A percentile compares a stretch with the other conserved stretches of the same genome.
Evolutionary conservation across 441 rosid genomes (phyloP).

Genomic region (Euphorbia corollata): DNA sequence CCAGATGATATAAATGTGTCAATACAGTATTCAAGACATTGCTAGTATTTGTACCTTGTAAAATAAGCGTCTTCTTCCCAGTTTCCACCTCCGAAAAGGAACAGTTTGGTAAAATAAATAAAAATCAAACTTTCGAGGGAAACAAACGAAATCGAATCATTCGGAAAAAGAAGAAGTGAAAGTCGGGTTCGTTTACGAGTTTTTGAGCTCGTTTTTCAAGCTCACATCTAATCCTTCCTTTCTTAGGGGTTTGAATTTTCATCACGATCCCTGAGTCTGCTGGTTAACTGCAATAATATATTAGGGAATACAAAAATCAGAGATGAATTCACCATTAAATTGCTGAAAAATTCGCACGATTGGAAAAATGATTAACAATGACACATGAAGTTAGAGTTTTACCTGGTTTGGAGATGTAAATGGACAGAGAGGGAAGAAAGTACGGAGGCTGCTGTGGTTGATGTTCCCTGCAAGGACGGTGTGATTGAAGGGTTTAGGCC

Average conservation of each 20-base stretch:
- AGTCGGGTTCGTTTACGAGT: conserved; percentile 53
- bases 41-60: conserved; percentile 82
- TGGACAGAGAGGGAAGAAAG: too few relatives aligned
- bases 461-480: too few relatives aligned
- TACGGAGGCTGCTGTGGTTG: too few relatives aligned
- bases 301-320: too few relatives aligned
- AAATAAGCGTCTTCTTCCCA: conserved; percentile 86
- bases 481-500: too few relatives aligned
- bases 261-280: conserved; percentile 28
- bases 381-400: too few relatives aligned
- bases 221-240: conserved; percentile 44
- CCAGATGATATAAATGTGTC: conserved; percentile 59
- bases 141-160: conserved; percentile 10
- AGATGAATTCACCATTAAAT: too few relatives aligned
- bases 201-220: conserved; percentile 75
- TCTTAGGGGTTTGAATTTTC: conserved; percentile 51
- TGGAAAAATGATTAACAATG: too few relatives aligned
- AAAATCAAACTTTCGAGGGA: background rate
- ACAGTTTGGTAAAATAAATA: background rate
- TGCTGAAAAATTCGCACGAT: too few relatives aligned
- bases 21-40: conserved; percentile 52
- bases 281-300: background rate
- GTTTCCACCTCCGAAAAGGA: conserved; percentile 58
- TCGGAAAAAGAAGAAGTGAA: too few relatives aligned
- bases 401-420: too few relatives aligned